phyloP scores from a whole-genome alignment of 1,139 yeast genomes.

The Diutina rugosa region DNA sequence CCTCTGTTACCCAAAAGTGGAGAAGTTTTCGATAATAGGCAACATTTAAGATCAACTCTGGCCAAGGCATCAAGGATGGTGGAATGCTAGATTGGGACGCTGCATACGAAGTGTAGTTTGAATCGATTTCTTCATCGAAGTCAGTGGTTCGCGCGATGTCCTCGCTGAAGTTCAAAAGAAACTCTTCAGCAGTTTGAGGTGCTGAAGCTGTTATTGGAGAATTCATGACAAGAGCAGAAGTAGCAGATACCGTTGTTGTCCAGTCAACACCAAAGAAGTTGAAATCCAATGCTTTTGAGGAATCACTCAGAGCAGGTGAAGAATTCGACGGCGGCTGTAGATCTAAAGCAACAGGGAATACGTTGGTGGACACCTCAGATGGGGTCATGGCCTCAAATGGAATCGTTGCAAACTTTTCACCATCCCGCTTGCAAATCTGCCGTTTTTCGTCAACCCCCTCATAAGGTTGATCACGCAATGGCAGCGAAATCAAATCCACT shows the following conservation, averaged over 20 bases:
- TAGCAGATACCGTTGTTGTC: background rate
- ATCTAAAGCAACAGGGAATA: background rate
- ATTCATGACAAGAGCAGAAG: background rate
- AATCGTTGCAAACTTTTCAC: background rate
- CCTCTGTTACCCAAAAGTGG: constrained; percentile 51
- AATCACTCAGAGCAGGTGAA: background rate
- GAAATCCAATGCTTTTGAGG: background rate
- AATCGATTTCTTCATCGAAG: background rate
- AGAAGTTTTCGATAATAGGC: constrained; percentile 49
- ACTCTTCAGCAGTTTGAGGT: background rate
- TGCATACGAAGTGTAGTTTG: background rate
- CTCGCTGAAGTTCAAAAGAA: background rate
- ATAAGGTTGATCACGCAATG: background rate
- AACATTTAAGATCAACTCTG: constrained; percentile 42
- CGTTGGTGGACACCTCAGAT: background rate
- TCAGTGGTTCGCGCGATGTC: background rate
- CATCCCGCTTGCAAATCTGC: background rate
- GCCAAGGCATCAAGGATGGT: constrained; percentile 36
- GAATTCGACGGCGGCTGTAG: background rate
- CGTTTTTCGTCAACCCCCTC: background rate
- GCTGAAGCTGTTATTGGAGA: background rate
- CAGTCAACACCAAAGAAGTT: background rate
- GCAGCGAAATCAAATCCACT: background rate
- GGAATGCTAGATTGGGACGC: constrained; percentile 13
- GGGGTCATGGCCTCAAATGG: background rate